Base-by-base conservation (phyloP, 2,329 filamentous ascomycete species). In the Hymenoscyphus linearis region DNA sequence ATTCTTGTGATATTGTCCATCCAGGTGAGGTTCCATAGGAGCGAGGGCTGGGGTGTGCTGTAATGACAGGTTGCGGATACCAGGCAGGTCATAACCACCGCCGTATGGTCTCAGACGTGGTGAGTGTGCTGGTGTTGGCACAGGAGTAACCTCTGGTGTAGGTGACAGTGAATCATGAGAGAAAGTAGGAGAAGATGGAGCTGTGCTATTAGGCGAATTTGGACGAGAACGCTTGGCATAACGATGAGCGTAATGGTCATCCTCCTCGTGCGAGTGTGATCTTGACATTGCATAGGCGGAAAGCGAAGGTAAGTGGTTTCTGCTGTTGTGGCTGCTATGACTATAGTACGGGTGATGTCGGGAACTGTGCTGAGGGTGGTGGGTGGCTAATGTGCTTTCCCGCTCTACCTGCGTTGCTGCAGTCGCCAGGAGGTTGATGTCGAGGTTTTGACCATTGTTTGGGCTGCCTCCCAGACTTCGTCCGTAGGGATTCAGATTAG, bases 141-240 rank as follows among this genome's bases (percentile, higher is more conserved):
- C 86, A n/a, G 93, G 93, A n/a, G 95, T 98, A 79, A 97, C 93
- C 72, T 98, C 93, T 12, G 93, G 95, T 1, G 93, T 99, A 4
- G 93, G 95, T 10, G 93, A 98, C 54, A 93, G 83, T 12, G 93
- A 97, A 76, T 96, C 92, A 77, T 97, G 92, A 2, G 93, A 97
- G 75, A 97, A 96, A 3, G 93, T 97, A 27, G 93, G 93, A 35
- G 93, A 98, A 27, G 93, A 96, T 22, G 95, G 95, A 55, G 93
- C 93, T 2, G 93, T 98, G 9, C 93, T 97, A 77, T 96, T 91
- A 58, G 93, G 95, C 37, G 93, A 97, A 74, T 93, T 95, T 52
- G 95, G 93, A 69, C 93, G 82, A 63, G 93, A 98, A 65, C 92
- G 87, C 81, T 98, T 98, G 27, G 89, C 84, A 69, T 88, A 85